Evolutionary conservation across 495 filamentous ascomycete species (phyloP), one percentile per base, ranked within the genome.

Genomic region (Aspergillus haitiensis): DNA sequence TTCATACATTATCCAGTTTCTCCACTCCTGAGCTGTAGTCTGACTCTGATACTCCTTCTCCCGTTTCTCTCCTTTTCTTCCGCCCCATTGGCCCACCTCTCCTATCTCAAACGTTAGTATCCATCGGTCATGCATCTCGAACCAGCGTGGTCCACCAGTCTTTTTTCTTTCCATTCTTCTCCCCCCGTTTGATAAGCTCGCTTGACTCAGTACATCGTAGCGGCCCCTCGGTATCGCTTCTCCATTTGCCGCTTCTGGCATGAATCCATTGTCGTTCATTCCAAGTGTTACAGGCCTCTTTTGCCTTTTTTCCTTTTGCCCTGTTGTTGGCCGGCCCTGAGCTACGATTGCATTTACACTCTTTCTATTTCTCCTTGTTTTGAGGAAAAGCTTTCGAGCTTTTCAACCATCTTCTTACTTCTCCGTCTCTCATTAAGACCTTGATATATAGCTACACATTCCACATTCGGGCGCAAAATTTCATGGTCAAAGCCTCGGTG

Each of bases 131-230:
- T 61, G 59, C 52, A 45, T 15, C 27, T 36, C 45, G 42, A 52
- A 8, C 44, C 32, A 35, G 42, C 50, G 12, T 18, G 3, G 21
- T 52, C 45, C 36, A 45, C 59, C 59, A 51, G 33, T 62, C 37
- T 27, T 53, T 34, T 48, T 39, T 44, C 37, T 27, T 53, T 34
- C 45, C 35, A 34, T 60, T 39, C 42, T 18, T 37, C 42, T 40
- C 32, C 11, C 60, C 50, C 42, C 46, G 42, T 58, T 52, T 63
- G 60, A 63, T 55, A 63, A 58, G 42, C 55, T 58, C 50, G 48
- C 58, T 50, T 36, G 55, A 42, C 36, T 27, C 58, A 50, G 50
- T 33, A 32, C 44, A 47, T 8, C 49, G 53, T 40, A 11, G 35
- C 52, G 37, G 27, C 35, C 50, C 52, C 36, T 54, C 42, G 32